Percentiles rank a stretch among this genome's conserved stretches.
These are phyloP conservation scores for Rhododendron griersonianum DNA, from an alignment of 148 eudicot species.

Conservation along the genomic window DNA sequence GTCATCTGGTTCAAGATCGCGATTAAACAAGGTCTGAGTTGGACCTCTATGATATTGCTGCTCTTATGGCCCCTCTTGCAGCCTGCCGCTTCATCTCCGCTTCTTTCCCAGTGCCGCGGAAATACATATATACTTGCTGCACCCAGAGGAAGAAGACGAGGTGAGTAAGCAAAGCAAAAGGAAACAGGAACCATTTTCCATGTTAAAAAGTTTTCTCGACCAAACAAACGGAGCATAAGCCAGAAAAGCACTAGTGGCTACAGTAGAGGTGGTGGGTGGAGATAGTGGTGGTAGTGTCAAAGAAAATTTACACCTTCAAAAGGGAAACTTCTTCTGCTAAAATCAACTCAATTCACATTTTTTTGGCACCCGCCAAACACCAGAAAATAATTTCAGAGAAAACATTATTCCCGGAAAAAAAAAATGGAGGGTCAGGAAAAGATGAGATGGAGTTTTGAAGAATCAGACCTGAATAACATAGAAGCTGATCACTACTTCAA, in stretches of 20 bases:
- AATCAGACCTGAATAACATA: conserved; percentile 61
- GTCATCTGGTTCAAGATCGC: background rate
- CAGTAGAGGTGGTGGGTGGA: background rate
- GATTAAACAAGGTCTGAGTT: background rate
- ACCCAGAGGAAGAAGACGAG: background rate
- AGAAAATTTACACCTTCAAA: background rate
- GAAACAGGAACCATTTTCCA: background rate
- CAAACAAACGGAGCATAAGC: background rate
- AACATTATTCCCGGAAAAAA: background rate
- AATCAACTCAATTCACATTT: background rate
- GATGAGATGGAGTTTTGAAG: background rate
- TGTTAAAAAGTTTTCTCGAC: background rate
- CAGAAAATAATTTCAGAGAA: background rate
- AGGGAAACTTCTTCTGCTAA: background rate
- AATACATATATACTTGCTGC: conserved; percentile 57
- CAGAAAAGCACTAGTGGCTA: background rate
- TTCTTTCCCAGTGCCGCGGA: conserved; percentile 43
- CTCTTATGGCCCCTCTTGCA: conserved; percentile 29
- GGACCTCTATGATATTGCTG: conserved; percentile 18
- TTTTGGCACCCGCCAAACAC: background rate
- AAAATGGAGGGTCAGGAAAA: background rate
- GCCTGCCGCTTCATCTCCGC: conserved; percentile 39
- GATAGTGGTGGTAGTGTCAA: background rate
- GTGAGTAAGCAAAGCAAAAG: background rate
- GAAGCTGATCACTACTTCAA: conserved; percentile 55